phyloP scores from a whole-genome alignment of 1,284 basidiomycete genomes.

The Vanrija pseudolonga region DNA sequence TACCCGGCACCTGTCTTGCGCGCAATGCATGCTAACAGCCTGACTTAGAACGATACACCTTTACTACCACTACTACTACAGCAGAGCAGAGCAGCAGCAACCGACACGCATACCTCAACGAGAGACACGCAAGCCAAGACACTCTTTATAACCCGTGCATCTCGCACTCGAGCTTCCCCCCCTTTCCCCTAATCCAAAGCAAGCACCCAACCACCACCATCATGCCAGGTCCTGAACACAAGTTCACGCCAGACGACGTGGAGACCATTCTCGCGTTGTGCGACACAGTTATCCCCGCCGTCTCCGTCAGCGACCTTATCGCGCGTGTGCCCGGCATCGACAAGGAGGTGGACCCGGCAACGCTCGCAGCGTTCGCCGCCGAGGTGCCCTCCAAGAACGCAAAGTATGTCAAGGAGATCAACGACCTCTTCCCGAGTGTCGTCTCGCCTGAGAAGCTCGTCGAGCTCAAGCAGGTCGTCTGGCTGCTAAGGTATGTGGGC shows the following conservation, averaged over 20 bases:
- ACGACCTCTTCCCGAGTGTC: constrained; percentile 3
- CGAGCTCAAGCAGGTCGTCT: constrained; percentile 21
- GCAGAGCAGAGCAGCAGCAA: too few relatives aligned
- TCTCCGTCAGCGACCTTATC: constrained; percentile 9
- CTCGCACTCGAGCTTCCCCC: too few relatives aligned
- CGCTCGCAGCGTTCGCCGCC: constrained; percentile 10
- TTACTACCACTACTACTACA: too few relatives aligned
- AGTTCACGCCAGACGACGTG: constrained; percentile 9
- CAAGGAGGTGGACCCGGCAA: constrained; percentile 1
- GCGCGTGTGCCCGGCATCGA: constrained; percentile 4
- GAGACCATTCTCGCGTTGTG: constrained; percentile 16
- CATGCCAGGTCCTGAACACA: not conserved
- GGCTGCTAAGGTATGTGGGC: constrained; percentile 18
- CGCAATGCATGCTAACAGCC: too few relatives aligned
- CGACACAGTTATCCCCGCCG: constrained; percentile 21
- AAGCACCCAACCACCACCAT: too few relatives aligned
- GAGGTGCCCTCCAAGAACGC: constrained; percentile 8
- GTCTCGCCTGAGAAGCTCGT: constrained; percentile 11
- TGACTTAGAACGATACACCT: too few relatives aligned
- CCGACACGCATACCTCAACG: too few relatives aligned
- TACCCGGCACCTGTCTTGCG: too few relatives aligned
- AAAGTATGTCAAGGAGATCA: constrained; percentile 1
- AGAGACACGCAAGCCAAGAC: too few relatives aligned
- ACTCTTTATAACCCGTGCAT: too few relatives aligned
- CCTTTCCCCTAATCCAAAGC: too few relatives aligned